Evolutionary conservation across 1,139 yeast species (phyloP), one percentile per base, ranked within the genome.

Genomic region (Groenewaldozyma sp.): DNA sequence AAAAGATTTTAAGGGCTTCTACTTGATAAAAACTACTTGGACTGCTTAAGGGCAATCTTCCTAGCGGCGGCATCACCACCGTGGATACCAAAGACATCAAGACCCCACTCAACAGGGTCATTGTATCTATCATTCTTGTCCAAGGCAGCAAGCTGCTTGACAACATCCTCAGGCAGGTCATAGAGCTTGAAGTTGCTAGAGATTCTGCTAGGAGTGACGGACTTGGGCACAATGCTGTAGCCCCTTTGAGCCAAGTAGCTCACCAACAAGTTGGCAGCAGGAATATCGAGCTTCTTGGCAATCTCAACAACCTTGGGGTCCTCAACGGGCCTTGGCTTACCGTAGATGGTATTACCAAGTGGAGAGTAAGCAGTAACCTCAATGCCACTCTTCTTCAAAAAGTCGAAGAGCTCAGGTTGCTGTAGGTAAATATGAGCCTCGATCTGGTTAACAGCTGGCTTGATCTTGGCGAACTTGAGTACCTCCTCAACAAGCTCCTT

Each of bases 371-470:
- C 95, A 39, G 83, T 81, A 50, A 84, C 70, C 41, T 76, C 78
- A 54, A 84, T 74, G 37, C 72, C 76, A 48, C 74, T 63, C 34
- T 63, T 55, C 59, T 80, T 74, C 46, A 73, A 81, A 56, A 65
- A 82, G 51, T 77, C 72, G 45, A 82, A 61, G 58, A 84, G 69
- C 53, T 70, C 70, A 45, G 73, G 73, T 65, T 84, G 95, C 52
- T 79, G 82, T 60, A 84, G 70, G 67, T 82, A 84, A 48, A 94
- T 94, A 61, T 84, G 95, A 62, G 81, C 88, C 67, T 86, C 95
- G 55, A 86, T 79, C 64, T 86, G 95, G 55, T 82, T 71, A 42
- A 74, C 84, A 38, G 81, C 83, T 37, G 95, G 95, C 54, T 67
- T 73, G 55, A 84, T 76, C 50, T 67, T 73, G 48, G 82, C 80